Conservation (phyloP, 768 basidiomycete species). For the Suillus subalutaceus region DNA sequence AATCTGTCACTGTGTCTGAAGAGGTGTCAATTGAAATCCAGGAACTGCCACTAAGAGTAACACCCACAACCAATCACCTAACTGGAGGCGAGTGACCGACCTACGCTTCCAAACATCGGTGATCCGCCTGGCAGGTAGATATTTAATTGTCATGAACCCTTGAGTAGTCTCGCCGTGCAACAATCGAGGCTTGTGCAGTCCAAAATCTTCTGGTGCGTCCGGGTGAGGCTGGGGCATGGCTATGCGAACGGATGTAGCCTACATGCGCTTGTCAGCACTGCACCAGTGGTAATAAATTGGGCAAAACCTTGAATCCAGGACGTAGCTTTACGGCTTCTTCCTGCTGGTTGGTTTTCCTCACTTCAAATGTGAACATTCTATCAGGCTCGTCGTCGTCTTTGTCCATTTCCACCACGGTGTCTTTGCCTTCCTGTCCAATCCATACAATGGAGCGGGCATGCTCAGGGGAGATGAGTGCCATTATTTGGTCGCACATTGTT, state of each 20-base stretch:
- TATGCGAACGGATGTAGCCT: constrained; percentile 22
- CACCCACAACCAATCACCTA: constrained; percentile 26
- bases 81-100: constrained; percentile 10
- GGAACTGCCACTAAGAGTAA: not conserved
- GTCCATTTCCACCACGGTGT: constrained; percentile 25
- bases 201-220: constrained; percentile 15
- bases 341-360: constrained; percentile 57
- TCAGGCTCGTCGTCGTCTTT: constrained; percentile 45
- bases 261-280: not conserved
- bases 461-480: constrained; percentile 52
- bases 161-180: constrained; percentile 44
- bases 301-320: constrained; percentile 49
- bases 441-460: constrained; percentile 50
- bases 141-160: constrained; percentile 39
- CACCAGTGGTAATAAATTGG: not conserved
- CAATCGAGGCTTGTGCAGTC: constrained; percentile 28
- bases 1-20: constrained; percentile 28
- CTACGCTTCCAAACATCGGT: constrained; percentile 9
- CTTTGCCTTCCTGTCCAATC: constrained; percentile 34
- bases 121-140: constrained; percentile 17
- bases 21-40: not conserved
- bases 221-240: constrained; percentile 11
- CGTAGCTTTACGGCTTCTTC: constrained; percentile 50
- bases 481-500: constrained; percentile 58
- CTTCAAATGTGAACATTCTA: constrained; percentile 55